Evolutionary conservation across 2,329 filamentous ascomycete species (phyloP).

Genomic region (Didymosphaeria variabile): DNA sequence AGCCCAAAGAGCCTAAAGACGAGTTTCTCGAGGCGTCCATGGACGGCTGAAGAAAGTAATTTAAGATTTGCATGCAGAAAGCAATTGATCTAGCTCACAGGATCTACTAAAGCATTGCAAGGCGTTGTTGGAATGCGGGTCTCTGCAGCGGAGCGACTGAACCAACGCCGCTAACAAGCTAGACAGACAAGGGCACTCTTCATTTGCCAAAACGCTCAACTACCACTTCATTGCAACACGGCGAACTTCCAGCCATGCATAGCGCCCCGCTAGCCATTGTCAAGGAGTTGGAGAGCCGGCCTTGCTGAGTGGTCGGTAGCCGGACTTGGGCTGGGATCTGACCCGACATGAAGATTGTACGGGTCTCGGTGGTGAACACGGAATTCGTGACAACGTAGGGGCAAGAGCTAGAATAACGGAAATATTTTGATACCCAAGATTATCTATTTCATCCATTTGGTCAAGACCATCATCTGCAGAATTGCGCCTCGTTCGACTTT

Average conservation of each 20-base stretch:
- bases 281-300: neutral
- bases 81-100: neutral
- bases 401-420: neutral
- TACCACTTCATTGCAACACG: neutral
- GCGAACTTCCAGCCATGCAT: neutral
- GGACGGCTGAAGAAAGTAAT: constrained; percentile 19
- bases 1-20: constrained; percentile 80
- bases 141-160: neutral
- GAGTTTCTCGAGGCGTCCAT: constrained; percentile 33
- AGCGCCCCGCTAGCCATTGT: neutral
- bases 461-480: neutral
- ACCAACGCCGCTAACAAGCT: constrained; percentile 4
- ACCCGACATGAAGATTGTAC: constrained; percentile 4
- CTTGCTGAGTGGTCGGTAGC: constrained; percentile 2
- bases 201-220: neutral
- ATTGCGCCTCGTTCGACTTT: neutral
- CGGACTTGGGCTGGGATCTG: constrained; percentile 5
- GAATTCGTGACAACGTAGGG: neutral
- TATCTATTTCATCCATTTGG: constrained; percentile 1
- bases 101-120: neutral
- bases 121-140: neutral
- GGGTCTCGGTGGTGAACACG: constrained; percentile 5
- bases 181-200: neutral
- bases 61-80: neutral
- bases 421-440: constrained; percentile 10